These are phyloP conservation scores for Colletotrichum cuscutae DNA, from an alignment of 2,329 filamentous ascomycete species.

Conservation along the genomic window DNA sequence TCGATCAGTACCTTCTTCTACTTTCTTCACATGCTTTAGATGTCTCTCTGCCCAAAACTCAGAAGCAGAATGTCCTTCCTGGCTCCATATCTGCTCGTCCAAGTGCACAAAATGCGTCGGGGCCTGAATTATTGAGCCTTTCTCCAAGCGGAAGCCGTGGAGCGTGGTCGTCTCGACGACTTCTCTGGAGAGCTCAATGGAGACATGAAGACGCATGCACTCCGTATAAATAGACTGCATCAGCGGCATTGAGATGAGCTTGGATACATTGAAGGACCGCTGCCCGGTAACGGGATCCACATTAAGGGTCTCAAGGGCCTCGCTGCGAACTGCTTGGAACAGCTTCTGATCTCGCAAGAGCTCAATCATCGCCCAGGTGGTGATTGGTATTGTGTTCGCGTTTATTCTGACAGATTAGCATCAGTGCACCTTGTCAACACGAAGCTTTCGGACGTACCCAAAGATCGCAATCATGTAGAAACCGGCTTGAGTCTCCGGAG, in stretches of 20 bases:
- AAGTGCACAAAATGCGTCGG: constrained; percentile 39
- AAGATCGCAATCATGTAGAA: constrained; percentile 16
- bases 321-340: constrained; percentile 36
- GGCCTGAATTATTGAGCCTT: constrained; percentile 38
- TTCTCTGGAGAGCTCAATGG: constrained; percentile 40
- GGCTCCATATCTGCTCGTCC: constrained; percentile 32
- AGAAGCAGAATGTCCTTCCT: constrained; percentile 3
- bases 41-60: constrained; percentile 37
- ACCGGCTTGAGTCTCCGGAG: constrained; percentile 26
- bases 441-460: not conserved
- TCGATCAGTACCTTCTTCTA: not conserved
- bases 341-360: constrained; percentile 39
- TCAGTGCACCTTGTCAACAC: no score
- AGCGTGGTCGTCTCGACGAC: constrained; percentile 31
- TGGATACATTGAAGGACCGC: constrained; percentile 32
- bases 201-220: constrained; percentile 40
- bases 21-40: constrained; percentile 2
- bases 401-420: constrained; percentile 35
- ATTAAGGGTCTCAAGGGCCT: constrained; percentile 33
- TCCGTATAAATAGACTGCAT: constrained; percentile 43
- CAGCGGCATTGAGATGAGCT: constrained; percentile 38
- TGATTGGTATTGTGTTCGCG: constrained; percentile 43
- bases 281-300: constrained; percentile 31
- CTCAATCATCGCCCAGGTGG: constrained; percentile 43
- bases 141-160: constrained; percentile 35